Evolutionary conservation across 2,329 filamentous ascomycete genomes (phyloP).

Genomic region (Colletotrichum paranaense): DNA sequence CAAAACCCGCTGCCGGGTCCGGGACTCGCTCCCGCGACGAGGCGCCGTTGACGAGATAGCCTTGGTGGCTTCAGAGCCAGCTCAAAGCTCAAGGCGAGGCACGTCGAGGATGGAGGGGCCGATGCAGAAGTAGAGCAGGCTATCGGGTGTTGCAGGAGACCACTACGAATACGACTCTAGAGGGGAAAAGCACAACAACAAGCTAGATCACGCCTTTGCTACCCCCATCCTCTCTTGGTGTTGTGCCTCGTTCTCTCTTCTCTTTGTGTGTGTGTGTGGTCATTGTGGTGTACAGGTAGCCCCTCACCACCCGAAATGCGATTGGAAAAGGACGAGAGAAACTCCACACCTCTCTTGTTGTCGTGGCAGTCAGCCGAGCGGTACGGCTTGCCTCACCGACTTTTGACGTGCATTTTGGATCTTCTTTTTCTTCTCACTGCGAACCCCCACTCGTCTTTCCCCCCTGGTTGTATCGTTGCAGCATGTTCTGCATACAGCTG

Average conservation of each 20-base stretch:
- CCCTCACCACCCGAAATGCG: not conserved
- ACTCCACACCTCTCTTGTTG: not conserved
- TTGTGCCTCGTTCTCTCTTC: not conserved
- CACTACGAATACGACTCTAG: not conserved
- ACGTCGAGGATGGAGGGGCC: not conserved
- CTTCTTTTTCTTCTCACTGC: not conserved
- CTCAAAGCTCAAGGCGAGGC: not conserved
- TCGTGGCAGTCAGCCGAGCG: constrained; percentile 32
- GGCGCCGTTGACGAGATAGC: not conserved
- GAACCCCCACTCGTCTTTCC: not conserved
- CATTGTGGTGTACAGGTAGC: not conserved
- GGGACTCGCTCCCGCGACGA: constrained; percentile 1
- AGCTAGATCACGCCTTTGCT: not conserved
- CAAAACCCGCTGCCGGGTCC: not conserved
- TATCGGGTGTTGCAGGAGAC: constrained; percentile 16
- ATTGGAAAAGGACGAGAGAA: not conserved
- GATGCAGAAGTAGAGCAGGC: not conserved
- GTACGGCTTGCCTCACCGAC: constrained; percentile 31
- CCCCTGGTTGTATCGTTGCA: not conserved
- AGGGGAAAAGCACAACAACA: not conserved
- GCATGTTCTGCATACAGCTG: not conserved
- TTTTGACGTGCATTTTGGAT: constrained; percentile 27
- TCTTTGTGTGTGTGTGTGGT: not conserved
- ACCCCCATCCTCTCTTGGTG: not conserved
- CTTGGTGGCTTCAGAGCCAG: not conserved